Evolutionary conservation across 2,329 filamentous ascomycete genomes (phyloP).

Genomic region (Sordariomycetes sp.): DNA sequence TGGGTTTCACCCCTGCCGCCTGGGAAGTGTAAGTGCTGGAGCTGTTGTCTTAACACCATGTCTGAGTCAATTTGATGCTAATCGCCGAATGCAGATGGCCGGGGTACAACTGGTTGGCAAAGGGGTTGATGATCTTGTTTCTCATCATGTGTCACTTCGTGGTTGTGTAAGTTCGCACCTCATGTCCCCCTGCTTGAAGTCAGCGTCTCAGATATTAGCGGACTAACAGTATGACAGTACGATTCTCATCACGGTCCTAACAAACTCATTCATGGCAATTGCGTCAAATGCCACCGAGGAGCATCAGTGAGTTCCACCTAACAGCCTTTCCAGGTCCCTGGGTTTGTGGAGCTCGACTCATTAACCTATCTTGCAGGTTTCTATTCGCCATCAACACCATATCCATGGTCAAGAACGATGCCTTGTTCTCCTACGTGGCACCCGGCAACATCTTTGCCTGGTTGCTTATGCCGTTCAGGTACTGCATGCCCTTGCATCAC

Average conservation of each 20-base stretch:
- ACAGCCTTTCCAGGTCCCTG: no score
- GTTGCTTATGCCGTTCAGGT: slow-evolving; percentile 75
- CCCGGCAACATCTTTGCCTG: slow-evolving; percentile 88
- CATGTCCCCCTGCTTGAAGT: not conserved
- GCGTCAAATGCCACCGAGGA: slow-evolving; percentile 90
- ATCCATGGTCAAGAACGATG: slow-evolving; percentile 97
- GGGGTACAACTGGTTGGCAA: slow-evolving; percentile 68
- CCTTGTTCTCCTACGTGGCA: slow-evolving; percentile 85
- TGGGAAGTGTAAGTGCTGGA: slow-evolving; percentile 67
- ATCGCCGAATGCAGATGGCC: slow-evolving; percentile 40
- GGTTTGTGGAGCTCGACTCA: not conserved
- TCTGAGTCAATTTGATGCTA: not conserved
- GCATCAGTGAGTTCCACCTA: slow-evolving; percentile 47
- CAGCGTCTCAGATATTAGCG: not conserved
- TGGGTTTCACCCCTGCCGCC: slow-evolving; percentile 91
- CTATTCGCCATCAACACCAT: slow-evolving; percentile 95
- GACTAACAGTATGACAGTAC: slow-evolving; percentile 36
- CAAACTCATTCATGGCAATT: slow-evolving; percentile 92
- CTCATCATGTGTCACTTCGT: slow-evolving; percentile 93
- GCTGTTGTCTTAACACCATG: not conserved
- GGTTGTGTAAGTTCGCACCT: slow-evolving; percentile 50
- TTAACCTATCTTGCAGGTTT: slow-evolving; percentile 37
- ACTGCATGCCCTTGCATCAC: slow-evolving; percentile 64
- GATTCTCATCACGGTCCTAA: slow-evolving; percentile 89
- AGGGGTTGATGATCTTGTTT: slow-evolving; percentile 66